Evolutionary conservation across 129 eudicot species (phyloP).

Genomic region (Kitagawia praeruptora): DNA sequence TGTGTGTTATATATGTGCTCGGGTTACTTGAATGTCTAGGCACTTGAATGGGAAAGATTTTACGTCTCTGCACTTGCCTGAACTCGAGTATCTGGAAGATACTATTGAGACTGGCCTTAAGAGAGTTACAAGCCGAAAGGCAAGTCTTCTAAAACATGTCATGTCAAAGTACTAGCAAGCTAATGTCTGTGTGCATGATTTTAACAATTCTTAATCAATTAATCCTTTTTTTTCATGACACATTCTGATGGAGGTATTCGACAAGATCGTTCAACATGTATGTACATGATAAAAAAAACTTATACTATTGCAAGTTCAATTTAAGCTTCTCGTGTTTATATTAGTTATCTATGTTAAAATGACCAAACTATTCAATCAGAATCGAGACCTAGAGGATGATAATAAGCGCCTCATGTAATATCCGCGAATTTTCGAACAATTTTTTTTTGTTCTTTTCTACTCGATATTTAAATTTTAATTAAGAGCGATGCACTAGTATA

Average conservation of each 20-base stretch:
- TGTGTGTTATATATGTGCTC: not conserved
- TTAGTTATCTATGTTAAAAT: not conserved
- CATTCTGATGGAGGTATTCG: slow-evolving; percentile 54
- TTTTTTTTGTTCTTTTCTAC: no score
- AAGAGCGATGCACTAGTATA: no score
- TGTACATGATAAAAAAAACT: not conserved
- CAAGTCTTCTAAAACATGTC: not conserved
- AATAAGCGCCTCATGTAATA: slow-evolving; percentile 56
- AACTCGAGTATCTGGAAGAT: slow-evolving; percentile 59
- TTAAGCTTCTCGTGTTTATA: not conserved
- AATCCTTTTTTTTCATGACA: no score
- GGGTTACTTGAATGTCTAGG: slow-evolving; percentile 22
- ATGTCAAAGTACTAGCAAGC: not conserved
- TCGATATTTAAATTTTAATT: no score
- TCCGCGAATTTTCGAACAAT: no score
- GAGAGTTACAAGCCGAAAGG: slow-evolving; percentile 60
- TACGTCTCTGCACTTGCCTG: slow-evolving; percentile 53
- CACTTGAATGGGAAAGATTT: slow-evolving; percentile 90
- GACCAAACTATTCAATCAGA: slow-evolving; percentile 20
- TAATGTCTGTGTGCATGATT: not conserved
- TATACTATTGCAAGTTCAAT: no score
- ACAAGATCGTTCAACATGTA: slow-evolving; percentile 66
- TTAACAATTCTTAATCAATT: no score
- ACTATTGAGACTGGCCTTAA: slow-evolving; percentile 65
- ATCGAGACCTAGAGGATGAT: slow-evolving; percentile 64